Evolutionary conservation across 1,139 yeast species (phyloP), one percentile per base, ranked within the genome.

Genomic region (Insectozyma bohioensis): DNA sequence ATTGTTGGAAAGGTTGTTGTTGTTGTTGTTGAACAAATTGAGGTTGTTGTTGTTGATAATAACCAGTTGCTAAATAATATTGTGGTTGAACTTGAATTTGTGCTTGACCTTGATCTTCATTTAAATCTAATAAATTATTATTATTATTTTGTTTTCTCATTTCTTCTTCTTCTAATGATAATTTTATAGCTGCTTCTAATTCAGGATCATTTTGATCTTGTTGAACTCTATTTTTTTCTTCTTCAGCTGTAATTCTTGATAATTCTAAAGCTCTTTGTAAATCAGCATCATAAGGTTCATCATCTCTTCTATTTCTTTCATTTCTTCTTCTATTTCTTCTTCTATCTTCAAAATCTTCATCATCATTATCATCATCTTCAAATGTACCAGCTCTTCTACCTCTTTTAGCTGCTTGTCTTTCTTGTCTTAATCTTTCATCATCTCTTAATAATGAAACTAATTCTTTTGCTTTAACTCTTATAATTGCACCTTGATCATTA

Each of bases 401-500:
- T 28, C 39, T 40, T 18, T 58, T 59, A 28, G 71, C 80, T 52
- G 60, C 63, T 21, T 58, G 68, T 44, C 98, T 72, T 57, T 86
- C 97, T 40, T 75, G 77, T 31, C 75, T 68, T 47, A 92, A 72
- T 48, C 95, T 72, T 49, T 88, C 97, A 44, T 86, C 95, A 54
- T 92, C 95, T 48, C 75, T 71, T 50, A 92, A 64, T 40, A 92
- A 63, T 12, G 83, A 63, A 0, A 95, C 90, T 59, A 92, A 69
- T 49, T 87, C 97, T 56, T 85, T 86, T 9, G 98, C 97, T 61
- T 90, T 87, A 29, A 86, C 88, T 42, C 99, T 74, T 43, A 92
- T 78, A 36, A 87, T 77, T 7, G 87, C 85, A 12, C 99, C 98
- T 49, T 87, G 95, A 58, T 94, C 99, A 28, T 71, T 67, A 34